Evolutionary conservation across 2,329 filamentous ascomycete species (phyloP).

Genomic region (Furcasterigmium sp.): DNA sequence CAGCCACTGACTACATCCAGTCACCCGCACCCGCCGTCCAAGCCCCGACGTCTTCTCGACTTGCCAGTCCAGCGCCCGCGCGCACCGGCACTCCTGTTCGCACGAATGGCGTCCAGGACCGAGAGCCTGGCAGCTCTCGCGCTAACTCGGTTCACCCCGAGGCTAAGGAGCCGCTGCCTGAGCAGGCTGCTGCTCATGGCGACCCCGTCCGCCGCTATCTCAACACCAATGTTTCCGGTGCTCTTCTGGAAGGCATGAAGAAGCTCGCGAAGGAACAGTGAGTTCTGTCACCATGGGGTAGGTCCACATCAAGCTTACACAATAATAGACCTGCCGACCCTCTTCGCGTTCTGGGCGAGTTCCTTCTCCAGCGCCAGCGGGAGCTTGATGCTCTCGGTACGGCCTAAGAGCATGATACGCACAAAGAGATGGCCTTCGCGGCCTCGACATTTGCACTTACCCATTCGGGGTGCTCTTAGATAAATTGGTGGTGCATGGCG

Average conservation of each 20-base stretch:
- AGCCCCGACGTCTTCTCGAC: constrained; percentile 17
- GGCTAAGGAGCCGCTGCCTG: constrained; percentile 46
- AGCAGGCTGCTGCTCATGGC: constrained; percentile 58
- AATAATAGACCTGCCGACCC: constrained; percentile 57
- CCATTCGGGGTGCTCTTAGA: no score
- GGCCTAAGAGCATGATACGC: no score
- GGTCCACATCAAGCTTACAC: constrained; percentile 3
- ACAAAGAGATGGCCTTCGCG: no score
- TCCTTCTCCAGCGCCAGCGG: constrained; percentile 60
- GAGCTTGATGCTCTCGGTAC: constrained; percentile 45
- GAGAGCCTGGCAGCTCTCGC: constrained; percentile 34
- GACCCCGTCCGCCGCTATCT: constrained; percentile 66
- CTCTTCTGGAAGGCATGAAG: constrained; percentile 71
- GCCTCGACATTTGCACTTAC: no score
- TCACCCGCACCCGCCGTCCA: constrained; percentile 19
- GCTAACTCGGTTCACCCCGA: constrained; percentile 55
- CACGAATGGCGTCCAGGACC: constrained; percentile 26
- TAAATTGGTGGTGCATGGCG: neutral
- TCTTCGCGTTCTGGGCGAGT: constrained; percentile 64
- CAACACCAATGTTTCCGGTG: constrained; percentile 64
- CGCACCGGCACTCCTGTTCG: constrained; percentile 45
- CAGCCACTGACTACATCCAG: constrained; percentile 5
- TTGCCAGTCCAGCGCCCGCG: constrained; percentile 34
- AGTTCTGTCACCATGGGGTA: constrained; percentile 24
- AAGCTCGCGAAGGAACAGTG: constrained; percentile 65